Evolutionary conservation across 306 rosid species (phyloP).

Genomic region (Cicer judaicum): DNA sequence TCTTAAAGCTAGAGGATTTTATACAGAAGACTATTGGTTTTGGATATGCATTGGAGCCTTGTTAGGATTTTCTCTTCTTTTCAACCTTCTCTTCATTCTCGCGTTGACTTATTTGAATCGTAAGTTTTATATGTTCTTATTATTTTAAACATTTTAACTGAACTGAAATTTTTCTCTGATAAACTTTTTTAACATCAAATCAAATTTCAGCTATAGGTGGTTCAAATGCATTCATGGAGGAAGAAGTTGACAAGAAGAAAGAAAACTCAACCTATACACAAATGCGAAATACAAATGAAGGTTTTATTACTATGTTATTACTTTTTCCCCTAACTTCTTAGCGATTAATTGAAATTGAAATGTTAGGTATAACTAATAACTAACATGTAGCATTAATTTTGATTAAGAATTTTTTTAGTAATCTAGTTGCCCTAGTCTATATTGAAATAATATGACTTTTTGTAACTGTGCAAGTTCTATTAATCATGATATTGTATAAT

Average conservation of each 20-base stretch:
- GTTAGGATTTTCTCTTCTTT: constrained; percentile 65
- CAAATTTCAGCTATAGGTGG: constrained; percentile 60
- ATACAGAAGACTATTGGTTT: constrained; percentile 61
- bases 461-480: too few species aligned
- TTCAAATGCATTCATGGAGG: constrained; percentile 49
- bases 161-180: background rate
- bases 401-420: background rate
- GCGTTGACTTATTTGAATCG: constrained; percentile 69
- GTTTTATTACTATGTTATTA: background rate
- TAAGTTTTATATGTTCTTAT: constrained; percentile 45
- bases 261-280: constrained; percentile 1
- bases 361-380: background rate
- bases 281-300: background rate
- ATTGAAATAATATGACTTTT: background rate
- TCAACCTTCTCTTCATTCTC: constrained; percentile 58
- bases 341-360: background rate
- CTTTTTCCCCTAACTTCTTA: constrained; percentile 7
- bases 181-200: background rate
- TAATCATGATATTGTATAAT: too few species aligned
- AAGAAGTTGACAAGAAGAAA: constrained; percentile 43
- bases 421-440: background rate
- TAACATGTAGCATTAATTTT: background rate
- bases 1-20: constrained; percentile 64
- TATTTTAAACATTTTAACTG: constrained; percentile 10
- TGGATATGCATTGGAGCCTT: constrained; percentile 82